Evolutionary conservation across 129 eudicot species (phyloP).

Genomic region (Chrysanthemum makinoi): DNA sequence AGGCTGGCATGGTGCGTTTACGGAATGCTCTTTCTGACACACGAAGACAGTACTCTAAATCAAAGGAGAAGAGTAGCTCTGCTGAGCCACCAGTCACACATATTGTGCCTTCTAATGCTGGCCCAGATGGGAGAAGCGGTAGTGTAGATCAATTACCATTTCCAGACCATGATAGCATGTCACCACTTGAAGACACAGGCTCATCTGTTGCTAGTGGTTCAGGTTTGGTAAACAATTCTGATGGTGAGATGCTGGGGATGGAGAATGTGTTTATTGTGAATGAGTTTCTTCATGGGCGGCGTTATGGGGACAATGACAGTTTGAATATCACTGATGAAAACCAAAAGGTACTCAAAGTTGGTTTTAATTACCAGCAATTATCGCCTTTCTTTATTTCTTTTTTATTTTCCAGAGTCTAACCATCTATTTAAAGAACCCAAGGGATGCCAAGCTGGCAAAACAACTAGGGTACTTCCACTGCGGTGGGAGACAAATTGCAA

Average conservation of each 20-base stretch:
- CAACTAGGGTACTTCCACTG: no score
- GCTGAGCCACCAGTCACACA: slow-evolving; percentile 40
- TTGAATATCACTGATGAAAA: slow-evolving; percentile 25
- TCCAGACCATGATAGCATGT: not conserved
- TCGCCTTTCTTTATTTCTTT: not conserved
- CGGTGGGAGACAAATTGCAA: no score
- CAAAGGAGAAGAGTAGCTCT: slow-evolving; percentile 55
- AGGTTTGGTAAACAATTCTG: slow-evolving; percentile 17
- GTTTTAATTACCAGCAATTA: not conserved
- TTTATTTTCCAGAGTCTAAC: not conserved
- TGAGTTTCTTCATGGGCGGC: slow-evolving; percentile 62
- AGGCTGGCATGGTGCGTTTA: slow-evolving; percentile 84
- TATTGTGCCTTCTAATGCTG: slow-evolving; percentile 16
- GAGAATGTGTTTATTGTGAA: slow-evolving; percentile 75
- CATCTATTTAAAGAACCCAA: not conserved
- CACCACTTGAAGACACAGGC: slow-evolving; percentile 28
- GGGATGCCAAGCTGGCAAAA: no score
- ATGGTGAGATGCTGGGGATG: slow-evolving; percentile 29
- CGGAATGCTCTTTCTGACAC: slow-evolving; percentile 70
- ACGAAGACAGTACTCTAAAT: slow-evolving; percentile 52
- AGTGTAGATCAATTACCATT: not conserved
- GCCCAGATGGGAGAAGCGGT: not conserved
- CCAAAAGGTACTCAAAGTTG: slow-evolving; percentile 42
- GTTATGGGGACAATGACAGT: slow-evolving; percentile 35
- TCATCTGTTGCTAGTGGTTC: slow-evolving; percentile 31